Evolutionary conservation across 371 early-diverging fungal species (phyloP).

Genomic region (Mortierella sp.): DNA sequence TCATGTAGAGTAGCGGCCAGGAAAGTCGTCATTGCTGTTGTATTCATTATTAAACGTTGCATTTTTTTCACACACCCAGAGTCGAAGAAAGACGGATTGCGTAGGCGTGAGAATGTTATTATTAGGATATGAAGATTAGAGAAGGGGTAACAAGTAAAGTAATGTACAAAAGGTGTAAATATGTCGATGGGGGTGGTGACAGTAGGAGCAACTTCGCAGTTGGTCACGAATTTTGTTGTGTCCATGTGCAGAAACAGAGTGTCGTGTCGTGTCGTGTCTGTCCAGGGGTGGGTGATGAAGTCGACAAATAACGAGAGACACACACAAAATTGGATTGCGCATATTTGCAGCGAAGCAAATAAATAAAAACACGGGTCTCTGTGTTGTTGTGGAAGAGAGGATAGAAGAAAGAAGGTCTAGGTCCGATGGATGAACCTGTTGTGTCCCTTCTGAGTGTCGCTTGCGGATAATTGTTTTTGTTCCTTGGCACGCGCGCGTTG

Average conservation of each 20-base stretch:
- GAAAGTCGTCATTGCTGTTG: not conserved
- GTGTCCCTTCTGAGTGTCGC: not conserved
- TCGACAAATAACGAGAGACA: no score
- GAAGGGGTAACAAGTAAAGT: not conserved
- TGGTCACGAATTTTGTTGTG: no score
- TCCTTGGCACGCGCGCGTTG: not conserved
- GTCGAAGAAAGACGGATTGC: not conserved
- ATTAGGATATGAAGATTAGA: not conserved
- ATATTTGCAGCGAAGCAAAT: no score
- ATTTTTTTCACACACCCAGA: not conserved
- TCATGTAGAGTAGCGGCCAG: no score
- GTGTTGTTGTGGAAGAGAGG: no score
- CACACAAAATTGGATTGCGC: no score
- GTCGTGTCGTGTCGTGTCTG: no score
- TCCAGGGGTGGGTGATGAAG: no score
- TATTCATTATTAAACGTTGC: not conserved
- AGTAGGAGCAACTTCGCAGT: no score
- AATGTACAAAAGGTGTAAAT: not conserved
- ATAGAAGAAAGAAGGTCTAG: not conserved
- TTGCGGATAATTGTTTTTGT: not conserved
- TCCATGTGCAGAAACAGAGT: no score
- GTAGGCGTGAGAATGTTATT: not conserved
- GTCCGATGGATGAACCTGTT: not conserved
- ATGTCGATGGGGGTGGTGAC: no score
- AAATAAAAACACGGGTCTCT: no score